Conservation (phyloP, 2,329 filamentous ascomycete species). For the Alternaria hordeiaustralica region DNA sequence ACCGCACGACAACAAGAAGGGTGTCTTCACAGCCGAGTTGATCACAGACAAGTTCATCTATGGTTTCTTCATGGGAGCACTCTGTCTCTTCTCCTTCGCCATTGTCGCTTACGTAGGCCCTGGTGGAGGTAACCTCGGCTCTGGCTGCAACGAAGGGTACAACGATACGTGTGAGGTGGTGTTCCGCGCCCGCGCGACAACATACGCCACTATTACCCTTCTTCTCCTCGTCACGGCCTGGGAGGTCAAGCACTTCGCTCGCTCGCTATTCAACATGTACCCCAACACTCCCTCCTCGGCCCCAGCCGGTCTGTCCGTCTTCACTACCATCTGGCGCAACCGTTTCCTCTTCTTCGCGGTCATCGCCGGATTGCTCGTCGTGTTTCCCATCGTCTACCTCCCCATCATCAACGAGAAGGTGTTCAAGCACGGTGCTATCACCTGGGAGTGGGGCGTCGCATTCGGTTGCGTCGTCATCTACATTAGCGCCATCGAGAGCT, state of each 20-base stretch:
- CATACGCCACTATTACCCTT: slow-evolving; percentile 54
- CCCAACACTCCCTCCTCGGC: slow-evolving; percentile 33
- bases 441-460: slow-evolving; percentile 57
- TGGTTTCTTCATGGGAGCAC: slow-evolving; percentile 53
- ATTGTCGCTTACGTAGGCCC: slow-evolving; percentile 53
- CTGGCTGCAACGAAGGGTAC: slow-evolving; percentile 54
- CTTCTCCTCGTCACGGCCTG: slow-evolving; percentile 56
- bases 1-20: slow-evolving; percentile 52
- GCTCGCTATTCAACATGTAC: slow-evolving; percentile 55
- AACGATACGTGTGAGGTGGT: slow-evolving; percentile 51
- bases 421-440: slow-evolving; percentile 53
- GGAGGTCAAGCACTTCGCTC: slow-evolving; percentile 56
- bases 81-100: slow-evolving; percentile 54
- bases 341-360: slow-evolving; percentile 55
- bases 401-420: slow-evolving; percentile 55
- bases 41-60: slow-evolving; percentile 58
- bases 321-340: slow-evolving; percentile 51
- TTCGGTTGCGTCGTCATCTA: slow-evolving; percentile 51
- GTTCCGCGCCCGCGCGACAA: slow-evolving; percentile 55
- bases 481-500: slow-evolving; percentile 51
- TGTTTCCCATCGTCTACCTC: slow-evolving; percentile 56
- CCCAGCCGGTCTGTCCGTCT: slow-evolving; percentile 42
- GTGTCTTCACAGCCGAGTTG: slow-evolving; percentile 55
- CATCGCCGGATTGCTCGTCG: slow-evolving; percentile 49
- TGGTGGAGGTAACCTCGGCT: slow-evolving; percentile 52